A percentile compares a stretch with the other conserved stretches of the same genome.
Evolutionary conservation across 352 stramenopile genomes (phyloP).

Genomic region (Globisporangium polare): DNA sequence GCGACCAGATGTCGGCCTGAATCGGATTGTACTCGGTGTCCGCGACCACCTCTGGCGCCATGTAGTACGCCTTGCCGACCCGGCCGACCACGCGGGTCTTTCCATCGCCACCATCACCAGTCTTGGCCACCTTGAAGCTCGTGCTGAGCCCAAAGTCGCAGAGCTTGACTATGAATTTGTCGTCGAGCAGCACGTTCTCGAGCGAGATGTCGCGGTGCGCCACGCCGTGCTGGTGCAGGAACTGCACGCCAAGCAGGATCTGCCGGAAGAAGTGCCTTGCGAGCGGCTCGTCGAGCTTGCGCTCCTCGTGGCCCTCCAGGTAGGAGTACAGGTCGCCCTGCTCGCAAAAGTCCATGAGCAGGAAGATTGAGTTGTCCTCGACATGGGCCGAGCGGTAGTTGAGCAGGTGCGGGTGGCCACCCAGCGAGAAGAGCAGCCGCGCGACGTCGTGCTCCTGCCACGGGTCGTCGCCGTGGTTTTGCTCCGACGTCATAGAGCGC

Average conservation of each 20-base stretch:
- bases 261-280: conserved; percentile 12
- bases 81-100: background rate
- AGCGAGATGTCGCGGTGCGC: conserved; percentile 12
- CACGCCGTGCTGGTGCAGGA: conserved; percentile 13
- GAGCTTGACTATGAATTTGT: conserved; percentile 4
- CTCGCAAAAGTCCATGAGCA: conserved; percentile 62
- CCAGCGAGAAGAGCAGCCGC: conserved; percentile 16
- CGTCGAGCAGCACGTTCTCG: conserved; percentile 16
- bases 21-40: conserved; percentile 31
- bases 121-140: background rate
- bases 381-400: conserved; percentile 38
- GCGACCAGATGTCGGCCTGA: conserved; percentile 55
- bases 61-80: conserved; percentile 2
- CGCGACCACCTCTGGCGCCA: background rate
- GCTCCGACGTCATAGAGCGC: background rate
- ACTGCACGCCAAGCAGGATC: conserved; percentile 13
- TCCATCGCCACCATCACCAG: background rate
- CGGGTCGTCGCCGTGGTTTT: conserved; percentile 12
- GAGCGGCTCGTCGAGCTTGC: conserved; percentile 8
- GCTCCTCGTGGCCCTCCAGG: conserved; percentile 10
- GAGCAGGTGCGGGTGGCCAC: conserved; percentile 43
- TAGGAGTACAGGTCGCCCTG: conserved; percentile 44
- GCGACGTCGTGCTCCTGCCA: conserved; percentile 18
- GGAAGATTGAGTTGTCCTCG: conserved; percentile 35
- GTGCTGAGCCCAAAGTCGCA: conserved; percentile 16